phyloP scores from a whole-genome alignment of 352 stramenopile genomes.

The Phytopythium oedochilum region DNA sequence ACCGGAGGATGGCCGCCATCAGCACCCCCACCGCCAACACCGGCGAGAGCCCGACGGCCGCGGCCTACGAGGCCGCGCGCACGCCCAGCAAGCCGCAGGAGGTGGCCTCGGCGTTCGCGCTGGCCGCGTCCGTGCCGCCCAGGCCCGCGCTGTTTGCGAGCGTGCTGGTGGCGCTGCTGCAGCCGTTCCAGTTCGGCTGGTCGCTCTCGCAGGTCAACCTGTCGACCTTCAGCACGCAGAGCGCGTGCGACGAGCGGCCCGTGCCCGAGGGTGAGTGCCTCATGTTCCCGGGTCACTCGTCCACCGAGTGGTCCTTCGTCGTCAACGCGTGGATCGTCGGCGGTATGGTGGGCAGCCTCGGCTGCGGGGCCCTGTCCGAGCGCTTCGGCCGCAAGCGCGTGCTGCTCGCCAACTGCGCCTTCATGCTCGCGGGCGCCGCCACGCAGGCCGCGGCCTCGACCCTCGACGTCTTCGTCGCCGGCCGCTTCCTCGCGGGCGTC shows the following conservation, averaged over 20 bases:
- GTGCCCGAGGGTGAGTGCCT: constrained; percentile 33
- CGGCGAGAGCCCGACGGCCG: not conserved
- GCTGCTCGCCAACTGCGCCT: constrained; percentile 9
- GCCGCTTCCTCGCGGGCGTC: constrained; percentile 24
- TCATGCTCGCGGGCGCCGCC: constrained; percentile 25
- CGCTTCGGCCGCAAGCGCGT: constrained; percentile 26
- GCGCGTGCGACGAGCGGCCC: constrained; percentile 27
- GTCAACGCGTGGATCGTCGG: constrained; percentile 43
- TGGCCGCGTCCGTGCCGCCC: constrained; percentile 5
- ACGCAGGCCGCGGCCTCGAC: constrained; percentile 11
- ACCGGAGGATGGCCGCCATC: no score
- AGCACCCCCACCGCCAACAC: not conserved
- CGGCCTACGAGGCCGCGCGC: constrained; percentile 3
- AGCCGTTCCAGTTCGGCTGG: constrained; percentile 49
- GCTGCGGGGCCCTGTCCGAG: constrained; percentile 20
- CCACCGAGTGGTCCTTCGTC: constrained; percentile 33
- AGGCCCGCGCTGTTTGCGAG: constrained; percentile 35
- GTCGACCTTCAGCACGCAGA: constrained; percentile 36
- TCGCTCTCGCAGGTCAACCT: constrained; percentile 44
- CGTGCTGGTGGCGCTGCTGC: constrained; percentile 25
- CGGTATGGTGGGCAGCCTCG: constrained; percentile 35
- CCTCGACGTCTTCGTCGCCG: constrained; percentile 12
- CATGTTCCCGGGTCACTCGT: constrained; percentile 52
- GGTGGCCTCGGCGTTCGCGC: not conserved
- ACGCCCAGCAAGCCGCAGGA: constrained; percentile 4